Percentiles rank a stretch among this genome's conserved stretches.
Evolutionary conservation across 2,329 filamentous ascomycete species (phyloP).

Genomic region (Nothophaeocryptopus gaeumannii): DNA sequence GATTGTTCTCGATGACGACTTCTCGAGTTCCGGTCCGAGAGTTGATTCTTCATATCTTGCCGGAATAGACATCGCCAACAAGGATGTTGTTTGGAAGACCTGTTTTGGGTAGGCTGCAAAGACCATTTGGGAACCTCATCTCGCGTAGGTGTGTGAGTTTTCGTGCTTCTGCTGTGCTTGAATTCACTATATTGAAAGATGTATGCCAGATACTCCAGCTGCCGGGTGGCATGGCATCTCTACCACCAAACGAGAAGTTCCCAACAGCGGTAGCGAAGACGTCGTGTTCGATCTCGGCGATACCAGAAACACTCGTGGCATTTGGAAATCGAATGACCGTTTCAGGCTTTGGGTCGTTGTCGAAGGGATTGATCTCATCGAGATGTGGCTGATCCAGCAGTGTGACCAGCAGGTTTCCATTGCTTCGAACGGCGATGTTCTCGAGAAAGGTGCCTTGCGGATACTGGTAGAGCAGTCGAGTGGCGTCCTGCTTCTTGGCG

Average conservation of each 20-base stretch:
- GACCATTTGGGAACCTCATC: background rate
- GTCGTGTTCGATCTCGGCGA: background rate
- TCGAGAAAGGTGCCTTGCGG: background rate
- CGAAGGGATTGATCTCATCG: constrained; percentile 2
- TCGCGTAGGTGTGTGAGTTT: background rate
- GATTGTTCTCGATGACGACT: background rate
- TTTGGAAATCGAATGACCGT: background rate
- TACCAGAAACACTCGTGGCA: background rate
- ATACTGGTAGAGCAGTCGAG: background rate
- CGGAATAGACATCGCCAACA: background rate
- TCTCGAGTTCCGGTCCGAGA: background rate
- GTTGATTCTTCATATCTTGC: background rate
- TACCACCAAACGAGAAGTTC: background rate
- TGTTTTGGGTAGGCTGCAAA: background rate
- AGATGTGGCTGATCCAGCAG: background rate
- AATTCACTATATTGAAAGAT: background rate
- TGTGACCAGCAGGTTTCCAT: background rate
- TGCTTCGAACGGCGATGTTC: constrained; percentile 23
- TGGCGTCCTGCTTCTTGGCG: too few relatives aligned
- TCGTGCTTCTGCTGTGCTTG: too few relatives aligned
- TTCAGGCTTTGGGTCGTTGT: background rate
- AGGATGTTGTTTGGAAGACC: background rate
- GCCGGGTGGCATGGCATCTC: background rate
- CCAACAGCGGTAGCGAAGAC: background rate
- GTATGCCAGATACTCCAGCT: constrained; percentile 3